These are phyloP conservation scores for Annulohypoxylon bovei DNA, from an alignment of 495 filamentous ascomycete species.

Conservation along the genomic window DNA sequence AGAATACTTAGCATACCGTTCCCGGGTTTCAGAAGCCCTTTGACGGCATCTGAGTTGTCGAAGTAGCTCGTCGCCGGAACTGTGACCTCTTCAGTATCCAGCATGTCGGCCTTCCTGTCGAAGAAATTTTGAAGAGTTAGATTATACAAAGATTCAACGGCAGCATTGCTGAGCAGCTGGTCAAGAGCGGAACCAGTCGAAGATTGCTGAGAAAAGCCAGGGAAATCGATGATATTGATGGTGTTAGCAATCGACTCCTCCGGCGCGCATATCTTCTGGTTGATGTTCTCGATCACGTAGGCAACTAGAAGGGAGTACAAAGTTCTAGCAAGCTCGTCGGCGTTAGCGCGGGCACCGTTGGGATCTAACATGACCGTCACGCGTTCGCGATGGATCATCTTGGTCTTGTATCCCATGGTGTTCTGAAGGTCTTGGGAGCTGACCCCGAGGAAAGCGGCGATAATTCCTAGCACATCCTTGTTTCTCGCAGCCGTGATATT, in stretches of 20 bases:
- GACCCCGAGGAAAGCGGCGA: conserved; percentile 93
- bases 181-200: conserved; percentile 88
- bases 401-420: conserved; percentile 92
- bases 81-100: conserved; percentile 90
- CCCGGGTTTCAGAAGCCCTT: conserved; percentile 86
- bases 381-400: conserved; percentile 91
- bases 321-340: conserved; percentile 91
- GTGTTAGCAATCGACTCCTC: conserved; percentile 93
- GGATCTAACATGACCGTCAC: conserved; percentile 98
- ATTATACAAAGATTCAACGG: conserved; percentile 89
- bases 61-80: conserved; percentile 95
- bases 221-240: conserved; percentile 94
- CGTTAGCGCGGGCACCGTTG: conserved; percentile 85
- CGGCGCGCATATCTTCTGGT: conserved; percentile 85
- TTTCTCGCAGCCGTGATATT: conserved; percentile 88
- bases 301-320: conserved; percentile 96
- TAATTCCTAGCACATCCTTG: conserved; percentile 83
- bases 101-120: conserved; percentile 86
- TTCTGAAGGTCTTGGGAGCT: conserved; percentile 80
- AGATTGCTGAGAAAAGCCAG: conserved; percentile 85
- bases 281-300: conserved; percentile 90
- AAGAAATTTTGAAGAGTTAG: conserved; percentile 96
- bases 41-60: conserved; percentile 94
- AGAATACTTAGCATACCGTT: conserved; percentile 94
- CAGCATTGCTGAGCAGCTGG: conserved; percentile 93